Evolutionary conservation across 495 filamentous ascomycete genomes (phyloP).

Genomic region (Hypomontagnella submonticulosa): DNA sequence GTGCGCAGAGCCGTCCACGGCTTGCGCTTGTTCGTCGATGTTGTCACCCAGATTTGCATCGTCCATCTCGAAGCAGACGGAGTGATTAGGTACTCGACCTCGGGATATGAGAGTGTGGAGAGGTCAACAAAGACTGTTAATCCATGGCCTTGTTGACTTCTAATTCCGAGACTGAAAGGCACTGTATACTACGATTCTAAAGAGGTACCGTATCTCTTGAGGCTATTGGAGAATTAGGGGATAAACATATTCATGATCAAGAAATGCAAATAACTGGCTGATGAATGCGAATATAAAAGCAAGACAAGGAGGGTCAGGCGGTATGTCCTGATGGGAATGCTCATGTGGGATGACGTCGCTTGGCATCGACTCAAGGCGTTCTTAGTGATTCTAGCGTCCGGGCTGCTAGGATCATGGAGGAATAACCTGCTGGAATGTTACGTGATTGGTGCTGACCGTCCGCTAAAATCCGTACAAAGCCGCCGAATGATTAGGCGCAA

Average conservation of each 20-base stretch:
- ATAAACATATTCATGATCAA: no score
- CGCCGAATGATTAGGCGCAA: background rate
- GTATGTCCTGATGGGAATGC: slow-evolving; percentile 1
- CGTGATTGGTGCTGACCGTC: slow-evolving; percentile 19
- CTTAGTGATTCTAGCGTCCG: slow-evolving; percentile 7
- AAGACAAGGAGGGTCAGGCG: slow-evolving; percentile 37
- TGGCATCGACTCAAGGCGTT: slow-evolving; percentile 38
- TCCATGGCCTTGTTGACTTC: slow-evolving; percentile 2
- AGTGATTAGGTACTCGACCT: slow-evolving; percentile 4
- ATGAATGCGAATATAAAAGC: slow-evolving; percentile 4
- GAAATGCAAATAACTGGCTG: no score
- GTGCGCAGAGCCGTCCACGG: slow-evolving; percentile 53
- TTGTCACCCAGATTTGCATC: slow-evolving; percentile 67
- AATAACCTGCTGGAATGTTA: slow-evolving; percentile 14
- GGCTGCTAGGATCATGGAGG: slow-evolving; percentile 5
- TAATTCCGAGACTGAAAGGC: no score
- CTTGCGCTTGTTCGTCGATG: slow-evolving; percentile 60
- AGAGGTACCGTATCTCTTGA: no score
- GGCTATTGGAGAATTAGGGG: no score
- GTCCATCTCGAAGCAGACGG: slow-evolving; percentile 60
- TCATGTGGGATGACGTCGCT: slow-evolving; percentile 48
- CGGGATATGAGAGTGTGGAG: background rate
- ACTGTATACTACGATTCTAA: no score
- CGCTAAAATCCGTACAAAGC: slow-evolving; percentile 5
- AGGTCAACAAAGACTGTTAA: slow-evolving; percentile 5